Evolutionary conservation across 2,329 filamentous ascomycete genomes (phyloP), one percentile per base, ranked within the genome.

Genomic region (Epicoccum nigrum): DNA sequence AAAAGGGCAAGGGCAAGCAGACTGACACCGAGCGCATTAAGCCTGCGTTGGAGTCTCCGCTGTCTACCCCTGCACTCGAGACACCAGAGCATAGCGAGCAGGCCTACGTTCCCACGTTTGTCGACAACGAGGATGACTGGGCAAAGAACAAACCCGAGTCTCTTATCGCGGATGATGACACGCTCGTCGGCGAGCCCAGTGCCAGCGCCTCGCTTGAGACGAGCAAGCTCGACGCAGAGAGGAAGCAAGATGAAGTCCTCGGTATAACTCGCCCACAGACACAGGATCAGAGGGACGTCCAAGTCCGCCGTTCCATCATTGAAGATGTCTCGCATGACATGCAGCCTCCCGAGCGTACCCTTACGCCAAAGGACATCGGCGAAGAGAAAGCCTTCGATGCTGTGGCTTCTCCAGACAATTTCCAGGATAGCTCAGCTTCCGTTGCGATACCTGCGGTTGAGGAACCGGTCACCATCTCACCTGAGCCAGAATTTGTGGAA

Each of bases 91-190:
- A 12, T 25, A 9, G 23, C 23, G 23, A 25, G 7, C 17, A 27
- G n/a, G 9, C 21, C 4, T 5, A 27, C 42, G 41, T 64, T 8
- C 67, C 65, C 0, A 65, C 60, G 1, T 70, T 70, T 28, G 53
- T 65, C 11, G 64, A 69, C 4, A 64, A 70, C 20, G 68, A 72
- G 48, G 61, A 68, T 9, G 64, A 68, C 4, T 72, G 69, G 69
- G 52, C 39, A 3, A 63, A 64, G 41, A 60, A 64, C 27, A 60
- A 54, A 5, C 48, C 59, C 1, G 65, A 62, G 27, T 67, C 66
- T 1, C 31, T 62, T 15, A 47, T 64, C 40, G 67, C 65, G 1
- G 67, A 71, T 41, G 67, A 68, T 33, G 65, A 63, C 43, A 71
- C 68, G 2, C 64, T 72, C 32, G 62, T 72, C 13, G 69, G 63